Percentiles rank a stretch among this genome's conserved stretches.
These are phyloP conservation scores for Prunus mume DNA, from an alignment of 306 rosid genomes.

Conservation along the genomic window DNA sequence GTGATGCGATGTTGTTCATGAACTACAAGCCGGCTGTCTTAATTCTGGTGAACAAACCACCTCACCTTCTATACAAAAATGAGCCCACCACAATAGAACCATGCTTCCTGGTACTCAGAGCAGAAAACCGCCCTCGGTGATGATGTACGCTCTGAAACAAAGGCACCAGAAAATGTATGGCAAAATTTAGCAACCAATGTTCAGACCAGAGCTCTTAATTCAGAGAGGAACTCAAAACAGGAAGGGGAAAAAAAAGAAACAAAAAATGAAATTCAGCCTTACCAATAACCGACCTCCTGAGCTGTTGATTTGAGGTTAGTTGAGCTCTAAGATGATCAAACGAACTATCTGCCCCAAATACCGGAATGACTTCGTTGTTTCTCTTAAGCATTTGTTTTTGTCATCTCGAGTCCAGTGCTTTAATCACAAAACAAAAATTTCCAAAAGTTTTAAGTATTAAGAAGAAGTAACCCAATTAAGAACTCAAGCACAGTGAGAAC, in stretches of 20 bases:
- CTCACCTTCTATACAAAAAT: neutral
- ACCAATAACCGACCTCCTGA: neutral
- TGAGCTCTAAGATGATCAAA: conserved; percentile 48
- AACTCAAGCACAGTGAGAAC: neutral
- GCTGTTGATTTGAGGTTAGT: neutral
- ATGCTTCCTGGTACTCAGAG: conserved; percentile 4
- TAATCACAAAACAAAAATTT: conserved; percentile 22
- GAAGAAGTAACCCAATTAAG: neutral
- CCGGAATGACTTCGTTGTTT: conserved; percentile 75
- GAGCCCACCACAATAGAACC: neutral
- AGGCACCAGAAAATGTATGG: neutral
- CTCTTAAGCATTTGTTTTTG: conserved; percentile 74
- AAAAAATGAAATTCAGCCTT: neutral
- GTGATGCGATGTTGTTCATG: neutral
- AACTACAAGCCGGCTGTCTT: neutral
- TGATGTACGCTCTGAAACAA: neutral
- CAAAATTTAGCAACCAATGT: neutral
- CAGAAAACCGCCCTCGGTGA: neutral
- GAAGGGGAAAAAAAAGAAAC: neutral
- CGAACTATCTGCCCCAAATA: conserved; percentile 78
- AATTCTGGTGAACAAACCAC: neutral
- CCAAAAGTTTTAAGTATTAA: conserved; percentile 1
- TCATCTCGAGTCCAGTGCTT: conserved; percentile 86
- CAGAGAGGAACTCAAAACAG: neutral
- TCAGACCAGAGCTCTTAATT: neutral